These are phyloP conservation scores for Lithospermum erythrorhizon DNA, from an alignment of 257 asterid genomes.

Conservation along the genomic window DNA sequence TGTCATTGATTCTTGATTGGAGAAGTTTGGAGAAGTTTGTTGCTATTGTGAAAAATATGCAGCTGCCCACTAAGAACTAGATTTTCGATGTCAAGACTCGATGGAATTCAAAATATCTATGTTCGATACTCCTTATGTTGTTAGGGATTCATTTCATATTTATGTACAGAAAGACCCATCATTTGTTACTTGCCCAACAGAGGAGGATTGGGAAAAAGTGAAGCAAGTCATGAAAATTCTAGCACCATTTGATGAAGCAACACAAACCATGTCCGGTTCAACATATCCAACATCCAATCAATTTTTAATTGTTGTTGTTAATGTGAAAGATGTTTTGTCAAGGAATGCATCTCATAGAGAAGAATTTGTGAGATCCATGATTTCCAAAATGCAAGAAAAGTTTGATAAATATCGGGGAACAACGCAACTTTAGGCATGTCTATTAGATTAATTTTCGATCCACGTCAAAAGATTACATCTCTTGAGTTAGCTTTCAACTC, in stretches of 20 bases:
- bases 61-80: too few species aligned
- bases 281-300: conserved; percentile 1
- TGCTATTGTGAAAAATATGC: too few species aligned
- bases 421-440: too few species aligned
- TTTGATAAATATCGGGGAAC: too few species aligned
- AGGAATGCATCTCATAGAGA: background rate
- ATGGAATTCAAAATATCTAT: too few species aligned
- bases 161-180: background rate
- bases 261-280: background rate
- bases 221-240: background rate
- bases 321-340: background rate
- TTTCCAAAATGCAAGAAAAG: too few species aligned
- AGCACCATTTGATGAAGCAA: background rate
- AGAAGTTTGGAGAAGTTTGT: background rate
- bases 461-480: too few species aligned
- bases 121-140: too few species aligned
- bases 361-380: too few species aligned
- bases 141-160: background rate
- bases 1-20: too few species aligned
- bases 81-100: background rate
- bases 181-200: background rate
- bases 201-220: background rate
- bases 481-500: too few species aligned
- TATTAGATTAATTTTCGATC: too few species aligned
- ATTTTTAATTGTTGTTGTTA: background rate